Evolutionary conservation across 1,284 basidiomycete species (phyloP), one percentile per base, ranked within the genome.

Genomic region (Microbotryum silenes-acaulis): DNA sequence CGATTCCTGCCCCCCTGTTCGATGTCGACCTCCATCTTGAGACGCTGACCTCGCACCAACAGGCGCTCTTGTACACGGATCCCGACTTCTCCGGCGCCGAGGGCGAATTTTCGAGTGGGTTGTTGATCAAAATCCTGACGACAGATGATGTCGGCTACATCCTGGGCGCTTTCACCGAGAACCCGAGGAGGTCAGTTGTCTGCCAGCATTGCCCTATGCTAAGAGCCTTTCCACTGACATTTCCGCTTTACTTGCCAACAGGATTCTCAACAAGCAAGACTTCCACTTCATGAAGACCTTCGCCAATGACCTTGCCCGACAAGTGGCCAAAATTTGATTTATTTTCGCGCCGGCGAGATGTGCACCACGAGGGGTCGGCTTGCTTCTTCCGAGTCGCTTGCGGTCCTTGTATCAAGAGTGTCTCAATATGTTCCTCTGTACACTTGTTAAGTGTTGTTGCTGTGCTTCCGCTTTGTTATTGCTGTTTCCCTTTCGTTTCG

Each of bases 101-200:
- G 7, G 63, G 60, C 33, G 62, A 63, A 46, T 66, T 60, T 37
- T 33, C 42, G 4, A 66, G 60, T 4, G 67, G 67, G 0, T 31
- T 68, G n/a, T 46, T 68, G 29, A 58, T 62, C 54, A 60, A 62
- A 51, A 51, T 68, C 6, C 51, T 47, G 5, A 23, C 27, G 25
- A 53, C 31, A 8, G 52, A 61, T 21, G 50, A 25, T 6, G 25
- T 44, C 8, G 59, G 60, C 1, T 68, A 62, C 58, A 16, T 64
- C 8, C 56, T 68, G 29, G 64, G 64, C 1, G 59, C 54, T 31
- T 68, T 64, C 49, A 56, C 47, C 18, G 64, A 68, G 48, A 58
- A 66, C 51, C 4, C 5, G n/a, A 37, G 60, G 14, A 44, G 63
- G 18, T 42, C 37, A 42, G 37, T 42, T 42, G 12, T 42, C 12